These are phyloP conservation scores for Leishmania arabica DNA, from an alignment of 208 protist genomes.

Conservation along the genomic window DNA sequence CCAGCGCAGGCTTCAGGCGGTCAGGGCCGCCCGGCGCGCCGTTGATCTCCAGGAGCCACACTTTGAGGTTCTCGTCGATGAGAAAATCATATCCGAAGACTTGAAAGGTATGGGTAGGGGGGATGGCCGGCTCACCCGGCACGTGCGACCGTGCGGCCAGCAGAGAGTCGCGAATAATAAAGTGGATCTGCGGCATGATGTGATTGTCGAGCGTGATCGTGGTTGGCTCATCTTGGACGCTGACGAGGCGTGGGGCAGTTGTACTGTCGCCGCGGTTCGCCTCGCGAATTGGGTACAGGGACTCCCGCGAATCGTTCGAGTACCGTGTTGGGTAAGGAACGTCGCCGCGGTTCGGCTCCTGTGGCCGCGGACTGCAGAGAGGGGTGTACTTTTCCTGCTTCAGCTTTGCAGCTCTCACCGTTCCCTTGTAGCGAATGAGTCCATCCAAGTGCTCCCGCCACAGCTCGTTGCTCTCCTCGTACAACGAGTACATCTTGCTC, in stretches of 20 bases:
- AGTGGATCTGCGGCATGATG: constrained; percentile 77
- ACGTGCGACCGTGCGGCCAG: constrained; percentile 46
- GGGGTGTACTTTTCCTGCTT: constrained; percentile 13
- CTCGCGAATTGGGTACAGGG: constrained; percentile 23
- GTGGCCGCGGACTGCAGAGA: constrained; percentile 19
- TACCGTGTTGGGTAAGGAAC: constrained; percentile 4
- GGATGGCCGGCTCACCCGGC: constrained; percentile 38
- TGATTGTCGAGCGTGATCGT: constrained; percentile 47
- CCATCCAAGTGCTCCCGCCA: constrained; percentile 81
- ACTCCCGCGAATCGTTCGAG: constrained; percentile 10
- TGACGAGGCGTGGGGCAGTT: not conserved
- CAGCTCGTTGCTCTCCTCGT: constrained; percentile 82
- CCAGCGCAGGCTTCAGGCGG: constrained; percentile 51
- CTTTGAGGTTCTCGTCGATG: constrained; percentile 71
- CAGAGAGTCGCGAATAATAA: constrained; percentile 69
- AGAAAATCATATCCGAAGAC: constrained; percentile 92
- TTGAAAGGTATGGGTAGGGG: constrained; percentile 82
- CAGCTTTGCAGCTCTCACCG: constrained; percentile 31
- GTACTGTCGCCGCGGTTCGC: constrained; percentile 7
- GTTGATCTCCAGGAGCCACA: constrained; percentile 91
- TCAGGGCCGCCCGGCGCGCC: constrained; percentile 76
- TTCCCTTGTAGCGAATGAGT: constrained; percentile 71
- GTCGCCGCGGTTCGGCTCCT: constrained; percentile 18
- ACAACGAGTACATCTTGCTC: constrained; percentile 51
- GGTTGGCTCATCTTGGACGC: constrained; percentile 6